Conservation (phyloP, 208 protist species). For the Crithidia acanthocephali region DNA sequence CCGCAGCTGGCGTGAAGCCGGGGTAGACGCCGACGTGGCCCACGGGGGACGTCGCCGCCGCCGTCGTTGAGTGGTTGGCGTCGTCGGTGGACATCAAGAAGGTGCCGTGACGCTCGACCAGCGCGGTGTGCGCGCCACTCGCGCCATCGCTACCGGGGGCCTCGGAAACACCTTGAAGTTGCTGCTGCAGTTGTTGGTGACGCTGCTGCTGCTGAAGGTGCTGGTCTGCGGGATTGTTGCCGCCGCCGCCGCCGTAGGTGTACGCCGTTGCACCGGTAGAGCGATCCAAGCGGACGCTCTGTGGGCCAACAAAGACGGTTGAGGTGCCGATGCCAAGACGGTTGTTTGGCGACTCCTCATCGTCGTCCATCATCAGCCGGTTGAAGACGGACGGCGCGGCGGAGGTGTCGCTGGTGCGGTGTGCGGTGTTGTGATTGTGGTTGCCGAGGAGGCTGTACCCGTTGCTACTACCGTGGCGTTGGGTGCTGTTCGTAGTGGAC, state of each 20-base stretch:
- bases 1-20: background rate
- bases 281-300: conserved; percentile 5
- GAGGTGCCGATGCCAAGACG: background rate
- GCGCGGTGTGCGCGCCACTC: background rate
- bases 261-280: background rate
- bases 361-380: background rate
- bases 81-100: conserved; percentile 14
- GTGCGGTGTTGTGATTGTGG: background rate
- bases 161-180: background rate
- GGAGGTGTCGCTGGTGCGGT: conserved; percentile 1
- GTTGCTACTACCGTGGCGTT: background rate
- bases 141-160: background rate
- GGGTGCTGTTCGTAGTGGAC: background rate
- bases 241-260: conserved; percentile 3
- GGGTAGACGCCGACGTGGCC: background rate
- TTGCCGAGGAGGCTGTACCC: background rate
- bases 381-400: conserved; percentile 9
- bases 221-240: background rate
- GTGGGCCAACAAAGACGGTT: conserved; percentile 3
- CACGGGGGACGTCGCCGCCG: background rate
- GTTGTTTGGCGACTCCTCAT: conserved; percentile 11
- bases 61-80: background rate
- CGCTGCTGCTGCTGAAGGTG: background rate
- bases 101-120: conserved; percentile 7
- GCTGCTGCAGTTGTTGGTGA: background rate